phyloP scores from a whole-genome alignment of 1,284 basidiomycete species.

The Ustilago xerochloae region DNA sequence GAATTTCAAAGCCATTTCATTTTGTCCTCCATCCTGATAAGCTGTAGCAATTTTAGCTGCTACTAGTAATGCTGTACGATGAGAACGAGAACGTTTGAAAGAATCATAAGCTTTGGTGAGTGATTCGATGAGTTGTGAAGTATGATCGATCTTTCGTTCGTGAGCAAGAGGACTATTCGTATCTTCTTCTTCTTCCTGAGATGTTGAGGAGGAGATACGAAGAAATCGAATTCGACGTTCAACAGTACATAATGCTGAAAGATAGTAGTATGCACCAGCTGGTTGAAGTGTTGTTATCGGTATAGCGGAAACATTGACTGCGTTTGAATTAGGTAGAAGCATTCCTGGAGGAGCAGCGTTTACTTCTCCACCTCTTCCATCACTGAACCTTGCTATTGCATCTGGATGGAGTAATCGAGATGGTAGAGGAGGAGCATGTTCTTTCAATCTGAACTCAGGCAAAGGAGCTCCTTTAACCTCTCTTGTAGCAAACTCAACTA shows the following conservation, averaged over 20 bases:
- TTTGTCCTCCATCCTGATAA: conserved; percentile 42
- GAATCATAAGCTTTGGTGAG: conserved; percentile 58
- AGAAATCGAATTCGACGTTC: conserved; percentile 50
- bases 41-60: conserved; percentile 52
- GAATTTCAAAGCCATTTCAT: conserved; percentile 55
- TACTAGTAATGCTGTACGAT: conserved; percentile 42
- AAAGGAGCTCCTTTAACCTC: conserved; percentile 23
- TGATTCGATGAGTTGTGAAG: conserved; percentile 43
- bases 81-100: conserved; percentile 27
- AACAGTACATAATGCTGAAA: conserved; percentile 58
- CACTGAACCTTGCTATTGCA: conserved; percentile 21
- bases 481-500: conserved; percentile 46
- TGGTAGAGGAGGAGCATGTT: conserved; percentile 51
- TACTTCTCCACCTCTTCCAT: conserved; percentile 14
- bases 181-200: conserved; percentile 5
- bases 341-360: conserved; percentile 28
- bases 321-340: conserved; percentile 44
- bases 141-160: conserved; percentile 57
- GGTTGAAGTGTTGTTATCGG: conserved; percentile 27
- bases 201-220: background rate
- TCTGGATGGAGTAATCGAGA: conserved; percentile 45
- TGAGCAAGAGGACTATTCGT: conserved; percentile 39
- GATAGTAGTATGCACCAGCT: conserved; percentile 53
- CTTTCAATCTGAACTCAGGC: conserved; percentile 34
- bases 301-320: conserved; percentile 19